These are phyloP conservation scores for Debaryomyces nepalensis DNA, from an alignment of 1,139 yeast species.

Conservation along the genomic window DNA sequence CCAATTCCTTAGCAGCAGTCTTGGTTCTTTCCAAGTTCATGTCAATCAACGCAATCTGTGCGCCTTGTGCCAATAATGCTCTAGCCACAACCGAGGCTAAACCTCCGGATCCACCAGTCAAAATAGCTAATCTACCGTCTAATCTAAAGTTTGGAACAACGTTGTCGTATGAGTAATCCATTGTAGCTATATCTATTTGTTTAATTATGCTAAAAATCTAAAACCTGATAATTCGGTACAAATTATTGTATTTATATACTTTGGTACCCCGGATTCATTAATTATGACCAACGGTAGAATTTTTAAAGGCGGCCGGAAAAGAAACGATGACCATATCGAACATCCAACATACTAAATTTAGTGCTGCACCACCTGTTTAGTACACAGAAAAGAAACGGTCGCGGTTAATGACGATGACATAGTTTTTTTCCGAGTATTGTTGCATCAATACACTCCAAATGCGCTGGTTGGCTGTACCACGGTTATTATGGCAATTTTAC, in stretches of 20 bases:
- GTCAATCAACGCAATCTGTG: slow-evolving; percentile 77
- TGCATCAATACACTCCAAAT: not conserved
- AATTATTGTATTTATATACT: no score
- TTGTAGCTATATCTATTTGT: slow-evolving; percentile 13
- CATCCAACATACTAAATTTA: slow-evolving; percentile 10
- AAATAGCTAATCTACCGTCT: slow-evolving; percentile 71
- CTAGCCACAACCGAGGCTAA: slow-evolving; percentile 69
- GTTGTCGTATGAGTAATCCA: slow-evolving; percentile 46
- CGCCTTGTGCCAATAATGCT: slow-evolving; percentile 71
- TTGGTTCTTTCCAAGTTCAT: slow-evolving; percentile 64
- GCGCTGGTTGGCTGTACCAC: not conserved
- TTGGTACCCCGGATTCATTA: slow-evolving; percentile 8
- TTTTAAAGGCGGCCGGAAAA: slow-evolving; percentile 12
- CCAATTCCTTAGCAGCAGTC: slow-evolving; percentile 62
- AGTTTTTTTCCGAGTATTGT: slow-evolving; percentile 5
- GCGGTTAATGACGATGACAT: slow-evolving; percentile 10
- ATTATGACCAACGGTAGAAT: slow-evolving; percentile 10
- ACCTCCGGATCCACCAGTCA: slow-evolving; percentile 88
- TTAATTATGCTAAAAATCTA: no score
- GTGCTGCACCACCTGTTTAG: not conserved
- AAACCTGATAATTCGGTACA: no score
- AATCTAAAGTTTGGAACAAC: slow-evolving; percentile 61
- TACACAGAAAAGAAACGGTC: slow-evolving; percentile 9
- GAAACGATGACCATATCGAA: slow-evolving; percentile 13
- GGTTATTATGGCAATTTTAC: not conserved